Conservation (phyloP, 148 eudicot genomes). For the Camellia sinensis region DNA sequence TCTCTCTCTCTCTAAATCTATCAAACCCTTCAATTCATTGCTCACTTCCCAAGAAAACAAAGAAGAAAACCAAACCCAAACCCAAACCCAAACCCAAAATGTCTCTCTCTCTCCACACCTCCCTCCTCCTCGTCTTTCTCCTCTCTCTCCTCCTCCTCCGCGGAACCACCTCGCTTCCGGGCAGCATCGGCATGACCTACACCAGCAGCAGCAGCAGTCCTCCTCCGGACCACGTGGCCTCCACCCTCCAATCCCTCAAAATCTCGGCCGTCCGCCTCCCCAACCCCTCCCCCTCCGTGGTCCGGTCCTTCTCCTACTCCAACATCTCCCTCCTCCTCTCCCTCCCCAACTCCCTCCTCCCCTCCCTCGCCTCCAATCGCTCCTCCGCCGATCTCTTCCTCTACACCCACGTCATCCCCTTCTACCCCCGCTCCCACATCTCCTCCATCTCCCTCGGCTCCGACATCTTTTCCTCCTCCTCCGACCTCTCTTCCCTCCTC, state of each 20-base stretch:
- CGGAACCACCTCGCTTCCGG: conserved; percentile 18
- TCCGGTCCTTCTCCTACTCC: conserved; percentile 69
- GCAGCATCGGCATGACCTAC: conserved; percentile 30
- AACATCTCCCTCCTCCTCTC: conserved; percentile 67
- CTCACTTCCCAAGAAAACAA: not conserved
- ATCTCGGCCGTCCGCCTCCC: conserved; percentile 56
- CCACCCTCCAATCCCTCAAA: conserved; percentile 28
- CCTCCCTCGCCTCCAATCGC: conserved; percentile 52
- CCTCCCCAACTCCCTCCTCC: conserved; percentile 60
- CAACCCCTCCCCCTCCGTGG: conserved; percentile 39
- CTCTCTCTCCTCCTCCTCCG: conserved; percentile 9
- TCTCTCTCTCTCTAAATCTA: not conserved
- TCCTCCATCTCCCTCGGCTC: conserved; percentile 61
- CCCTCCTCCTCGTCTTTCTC: not conserved
- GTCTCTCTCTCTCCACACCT: conserved; percentile 7
- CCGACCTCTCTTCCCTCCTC: conserved; percentile 35
- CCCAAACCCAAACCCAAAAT: not conserved
- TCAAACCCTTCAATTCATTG: not conserved
- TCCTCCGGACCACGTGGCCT: conserved; percentile 34
- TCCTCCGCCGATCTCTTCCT: conserved; percentile 62
- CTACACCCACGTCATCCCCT: conserved; percentile 63
- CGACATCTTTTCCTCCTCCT: conserved; percentile 22
- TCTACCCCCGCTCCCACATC: conserved; percentile 73
- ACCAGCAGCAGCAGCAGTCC: conserved; percentile 17
- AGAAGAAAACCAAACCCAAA: too few species aligned